Evolutionary conservation across 2,329 filamentous ascomycete species (phyloP).

Genomic region (Fusarium protoensiforme): DNA sequence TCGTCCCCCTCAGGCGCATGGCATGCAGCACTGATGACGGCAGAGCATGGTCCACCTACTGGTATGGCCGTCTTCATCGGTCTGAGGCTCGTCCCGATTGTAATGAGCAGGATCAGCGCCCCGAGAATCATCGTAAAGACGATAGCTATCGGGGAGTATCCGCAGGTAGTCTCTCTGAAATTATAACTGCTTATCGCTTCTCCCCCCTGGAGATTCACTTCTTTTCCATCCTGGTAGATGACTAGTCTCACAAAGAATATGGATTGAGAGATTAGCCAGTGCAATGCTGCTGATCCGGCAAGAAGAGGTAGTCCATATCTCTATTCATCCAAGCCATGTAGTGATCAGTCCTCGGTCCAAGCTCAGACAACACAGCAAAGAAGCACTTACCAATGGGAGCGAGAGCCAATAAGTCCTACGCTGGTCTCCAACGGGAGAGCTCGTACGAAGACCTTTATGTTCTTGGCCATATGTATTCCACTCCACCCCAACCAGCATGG

Average conservation of each 20-base stretch:
- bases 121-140: not conserved
- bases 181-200: not conserved
- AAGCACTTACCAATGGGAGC: not conserved
- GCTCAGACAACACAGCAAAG: not conserved
- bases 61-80: not conserved
- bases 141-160: constrained; percentile 1
- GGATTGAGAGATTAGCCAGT: constrained; percentile 4
- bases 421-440: not conserved
- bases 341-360: not conserved
- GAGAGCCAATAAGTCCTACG: constrained; percentile 1
- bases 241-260: constrained; percentile 1
- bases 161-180: not conserved
- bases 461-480: not conserved
- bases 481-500: not conserved
- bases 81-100: not conserved
- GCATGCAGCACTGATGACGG: not conserved
- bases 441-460: not conserved
- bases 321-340: not conserved
- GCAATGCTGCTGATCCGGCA: not conserved
- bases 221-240: not conserved
- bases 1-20: not conserved
- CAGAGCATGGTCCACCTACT: not conserved
- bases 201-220: not conserved
- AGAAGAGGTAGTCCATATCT: not conserved
- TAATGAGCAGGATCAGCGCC: not conserved